Base-by-base conservation (phyloP, 2,329 filamentous ascomycete genomes). In the Uncinocarpus reesii region DNA sequence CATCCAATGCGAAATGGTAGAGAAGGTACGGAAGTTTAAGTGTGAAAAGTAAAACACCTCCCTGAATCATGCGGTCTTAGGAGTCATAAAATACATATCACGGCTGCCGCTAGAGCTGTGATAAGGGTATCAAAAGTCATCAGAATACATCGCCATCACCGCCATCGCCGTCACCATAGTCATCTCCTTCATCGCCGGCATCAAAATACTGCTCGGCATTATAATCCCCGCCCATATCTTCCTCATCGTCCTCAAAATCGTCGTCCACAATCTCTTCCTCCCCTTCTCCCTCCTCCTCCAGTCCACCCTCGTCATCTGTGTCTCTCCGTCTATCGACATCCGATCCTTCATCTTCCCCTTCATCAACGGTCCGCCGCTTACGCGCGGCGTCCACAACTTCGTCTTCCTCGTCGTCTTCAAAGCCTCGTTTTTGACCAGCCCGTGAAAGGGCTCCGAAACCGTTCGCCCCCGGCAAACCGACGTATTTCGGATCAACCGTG, bases 121-220 rank as follows among this genome's bases (percentile, higher is more conserved):
- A 24, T 10, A 21, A 43, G 42, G 42, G 43, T 49, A 46, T 45
- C 41, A 55, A 51, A 53, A 52, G 57, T 36, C 38, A 48, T 60
- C 57, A 69, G 53, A 63, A 67, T 18, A 62, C 63, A 55, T 68
- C 68, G 50, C 71, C 73, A 47, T 73, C 76, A 5, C 69, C 73
- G 34, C 71, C 76, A 26, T 71, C 74, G 32, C 68, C 76, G 37
- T 70, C 75, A 49, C 73, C 75, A 54, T 75, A 78, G 47, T 74
- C 76, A 43, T 77, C 69, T 43, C 64, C 70, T 42, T 72, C 71
- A 42, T 74, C 79, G 5, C 79, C 79, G 47, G 71, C 76, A 53
- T 78, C 75, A 56, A 79, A 79, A 66, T 82, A 81, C 53, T 81
- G 73, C 56, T 82, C 79, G 1, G 75, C 79, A 55, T 81, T 77